Conservation (phyloP, 257 asterid species). For the Lycium ferocissimum region DNA sequence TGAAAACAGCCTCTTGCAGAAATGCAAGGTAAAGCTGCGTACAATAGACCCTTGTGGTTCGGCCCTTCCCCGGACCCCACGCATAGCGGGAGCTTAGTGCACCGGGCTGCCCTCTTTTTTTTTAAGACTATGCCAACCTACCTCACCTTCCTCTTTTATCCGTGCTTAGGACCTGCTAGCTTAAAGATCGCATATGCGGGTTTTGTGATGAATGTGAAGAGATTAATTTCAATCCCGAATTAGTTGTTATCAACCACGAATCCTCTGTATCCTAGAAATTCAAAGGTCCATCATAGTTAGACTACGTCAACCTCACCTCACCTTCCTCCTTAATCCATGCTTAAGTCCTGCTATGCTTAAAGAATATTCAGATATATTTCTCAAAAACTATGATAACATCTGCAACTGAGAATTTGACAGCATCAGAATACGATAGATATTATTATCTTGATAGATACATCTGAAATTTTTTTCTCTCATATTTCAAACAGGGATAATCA, state of each 20-base stretch:
- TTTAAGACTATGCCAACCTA: background rate
- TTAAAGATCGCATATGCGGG: background rate
- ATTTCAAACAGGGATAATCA: too few relatives aligned
- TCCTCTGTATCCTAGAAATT: background rate
- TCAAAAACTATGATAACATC: constrained; percentile 8
- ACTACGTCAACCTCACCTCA: constrained; percentile 6
- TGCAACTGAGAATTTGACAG: background rate
- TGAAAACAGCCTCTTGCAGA: too few relatives aligned
- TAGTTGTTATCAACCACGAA: constrained; percentile 4
- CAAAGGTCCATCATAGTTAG: background rate
- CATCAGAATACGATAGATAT: background rate
- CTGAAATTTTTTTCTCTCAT: too few relatives aligned
- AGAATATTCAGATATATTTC: constrained; percentile 13
- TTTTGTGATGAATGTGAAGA: background rate
- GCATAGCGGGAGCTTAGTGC: too few relatives aligned
- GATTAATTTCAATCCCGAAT: background rate
- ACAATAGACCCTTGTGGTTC: too few relatives aligned
- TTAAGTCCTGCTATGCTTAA: background rate
- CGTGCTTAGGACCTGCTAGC: background rate
- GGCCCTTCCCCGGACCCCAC: too few relatives aligned
- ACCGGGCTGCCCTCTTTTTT: too few relatives aligned
- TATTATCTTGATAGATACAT: background rate
- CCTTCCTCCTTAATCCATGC: background rate
- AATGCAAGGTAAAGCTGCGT: too few relatives aligned
- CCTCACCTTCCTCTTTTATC: background rate